These are phyloP conservation scores for Cucurbita moschata DNA, from an alignment of 306 rosid species.

Conservation along the genomic window DNA sequence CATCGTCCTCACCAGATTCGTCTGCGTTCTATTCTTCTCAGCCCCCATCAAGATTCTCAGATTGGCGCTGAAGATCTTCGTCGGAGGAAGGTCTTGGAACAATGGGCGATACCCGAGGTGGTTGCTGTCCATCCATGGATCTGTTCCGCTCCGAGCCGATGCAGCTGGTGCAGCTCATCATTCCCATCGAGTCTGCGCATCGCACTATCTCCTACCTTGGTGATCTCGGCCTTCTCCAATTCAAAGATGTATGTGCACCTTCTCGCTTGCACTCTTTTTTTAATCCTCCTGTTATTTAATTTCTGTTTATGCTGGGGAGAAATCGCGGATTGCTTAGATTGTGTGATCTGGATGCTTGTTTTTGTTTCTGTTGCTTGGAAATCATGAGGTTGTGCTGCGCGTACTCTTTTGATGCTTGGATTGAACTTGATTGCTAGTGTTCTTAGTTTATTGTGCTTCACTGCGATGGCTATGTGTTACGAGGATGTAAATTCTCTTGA, in stretches of 20 bases:
- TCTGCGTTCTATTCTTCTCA: background rate
- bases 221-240: constrained; percentile 86
- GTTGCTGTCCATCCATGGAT: constrained; percentile 93
- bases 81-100: constrained; percentile 1
- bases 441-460: background rate
- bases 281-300: background rate
- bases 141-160: constrained; percentile 96
- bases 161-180: constrained; percentile 95
- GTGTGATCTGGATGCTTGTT: background rate
- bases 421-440: background rate
- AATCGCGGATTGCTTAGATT: background rate
- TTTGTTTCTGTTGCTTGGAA: background rate
- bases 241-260: constrained; percentile 52
- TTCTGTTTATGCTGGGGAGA: background rate
- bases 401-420: background rate
- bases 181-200: constrained; percentile 91
- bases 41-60: background rate
- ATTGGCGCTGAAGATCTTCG: background rate
- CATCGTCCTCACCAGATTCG: background rate
- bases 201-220: constrained; percentile 82
- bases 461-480: background rate
- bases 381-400: background rate
- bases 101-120: constrained; percentile 55
- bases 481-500: background rate
- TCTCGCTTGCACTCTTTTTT: background rate